Evolutionary conservation across 345 rosid genomes (phyloP).

Genomic region (Syzygium grande): DNA sequence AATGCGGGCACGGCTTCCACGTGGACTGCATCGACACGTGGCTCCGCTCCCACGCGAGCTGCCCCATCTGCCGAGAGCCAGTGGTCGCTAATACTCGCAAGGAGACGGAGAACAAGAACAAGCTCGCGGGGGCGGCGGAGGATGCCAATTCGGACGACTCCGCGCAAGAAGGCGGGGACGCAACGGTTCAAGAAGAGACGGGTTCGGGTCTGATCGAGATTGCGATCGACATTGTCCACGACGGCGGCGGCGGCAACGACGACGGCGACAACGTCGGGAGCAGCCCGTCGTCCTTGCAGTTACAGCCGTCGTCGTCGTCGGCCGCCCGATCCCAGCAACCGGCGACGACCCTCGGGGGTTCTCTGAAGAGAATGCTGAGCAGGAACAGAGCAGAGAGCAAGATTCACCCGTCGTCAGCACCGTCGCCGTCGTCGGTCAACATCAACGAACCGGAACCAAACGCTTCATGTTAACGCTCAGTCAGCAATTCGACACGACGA

Average conservation of each 20-base stretch:
- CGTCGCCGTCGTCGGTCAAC: background rate
- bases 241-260: background rate
- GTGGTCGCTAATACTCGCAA: background rate
- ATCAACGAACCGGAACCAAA: background rate
- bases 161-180: background rate
- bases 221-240: conserved; percentile 8
- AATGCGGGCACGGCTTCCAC: conserved; percentile 70
- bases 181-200: background rate
- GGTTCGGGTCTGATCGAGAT: conserved; percentile 15
- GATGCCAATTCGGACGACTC: background rate
- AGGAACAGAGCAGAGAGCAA: conserved; percentile 10
- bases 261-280: background rate
- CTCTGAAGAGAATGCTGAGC: conserved; percentile 67
- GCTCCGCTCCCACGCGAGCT: conserved; percentile 57
- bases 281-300: background rate
- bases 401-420: conserved; percentile 28
- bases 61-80: conserved; percentile 56
- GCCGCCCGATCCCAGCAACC: background rate
- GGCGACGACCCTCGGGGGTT: conserved; percentile 21
- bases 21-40: conserved; percentile 82
- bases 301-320: background rate
- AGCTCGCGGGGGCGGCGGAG: background rate
- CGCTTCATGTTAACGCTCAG: background rate
- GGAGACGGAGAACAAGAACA: background rate
- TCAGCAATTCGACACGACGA: background rate